These are phyloP conservation scores for Phytophthora macrochlamydospora DNA, from an alignment of 352 stramenopile genomes.

Conservation along the genomic window DNA sequence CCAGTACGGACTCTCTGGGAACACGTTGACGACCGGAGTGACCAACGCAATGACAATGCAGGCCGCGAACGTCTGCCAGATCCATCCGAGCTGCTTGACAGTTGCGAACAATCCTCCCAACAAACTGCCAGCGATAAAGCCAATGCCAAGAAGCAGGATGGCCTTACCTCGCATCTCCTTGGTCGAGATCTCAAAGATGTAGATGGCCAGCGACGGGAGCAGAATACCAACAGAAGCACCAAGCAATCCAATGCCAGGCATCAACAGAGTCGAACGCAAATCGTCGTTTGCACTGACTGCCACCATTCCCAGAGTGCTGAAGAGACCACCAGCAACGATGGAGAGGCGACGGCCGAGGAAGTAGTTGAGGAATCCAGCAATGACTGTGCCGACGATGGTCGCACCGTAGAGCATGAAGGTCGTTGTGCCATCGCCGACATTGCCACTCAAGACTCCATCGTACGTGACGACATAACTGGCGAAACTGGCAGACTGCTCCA, in stretches of 20 bases:
- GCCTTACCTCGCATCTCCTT: conserved; percentile 78
- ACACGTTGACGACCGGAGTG: conserved; percentile 72
- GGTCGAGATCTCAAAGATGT: conserved; percentile 85
- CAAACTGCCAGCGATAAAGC: conserved; percentile 67
- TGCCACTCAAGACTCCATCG: conserved; percentile 52
- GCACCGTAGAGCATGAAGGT: conserved; percentile 65
- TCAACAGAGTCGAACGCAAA: conserved; percentile 47
- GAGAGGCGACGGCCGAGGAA: conserved; percentile 68
- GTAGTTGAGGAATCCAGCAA: conserved; percentile 57
- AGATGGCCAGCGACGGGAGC: conserved; percentile 69
- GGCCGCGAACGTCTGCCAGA: conserved; percentile 75
- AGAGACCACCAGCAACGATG: conserved; percentile 65
- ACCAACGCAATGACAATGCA: conserved; percentile 72
- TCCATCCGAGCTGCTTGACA: conserved; percentile 70
- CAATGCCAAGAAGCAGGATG: conserved; percentile 66
- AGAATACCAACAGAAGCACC: conserved; percentile 64
- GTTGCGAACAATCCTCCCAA: conserved; percentile 57
- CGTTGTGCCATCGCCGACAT: conserved; percentile 58
- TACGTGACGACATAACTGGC: conserved; percentile 71
- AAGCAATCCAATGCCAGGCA: conserved; percentile 68
- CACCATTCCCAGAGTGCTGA: conserved; percentile 73
- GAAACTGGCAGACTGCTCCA: conserved; percentile 73
- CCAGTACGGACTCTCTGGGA: conserved; percentile 82
- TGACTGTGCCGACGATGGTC: conserved; percentile 53
- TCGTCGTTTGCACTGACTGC: conserved; percentile 59